These are phyloP conservation scores for Fusarium papillatum DNA, from an alignment of 2,329 filamentous ascomycete genomes.

Conservation along the genomic window DNA sequence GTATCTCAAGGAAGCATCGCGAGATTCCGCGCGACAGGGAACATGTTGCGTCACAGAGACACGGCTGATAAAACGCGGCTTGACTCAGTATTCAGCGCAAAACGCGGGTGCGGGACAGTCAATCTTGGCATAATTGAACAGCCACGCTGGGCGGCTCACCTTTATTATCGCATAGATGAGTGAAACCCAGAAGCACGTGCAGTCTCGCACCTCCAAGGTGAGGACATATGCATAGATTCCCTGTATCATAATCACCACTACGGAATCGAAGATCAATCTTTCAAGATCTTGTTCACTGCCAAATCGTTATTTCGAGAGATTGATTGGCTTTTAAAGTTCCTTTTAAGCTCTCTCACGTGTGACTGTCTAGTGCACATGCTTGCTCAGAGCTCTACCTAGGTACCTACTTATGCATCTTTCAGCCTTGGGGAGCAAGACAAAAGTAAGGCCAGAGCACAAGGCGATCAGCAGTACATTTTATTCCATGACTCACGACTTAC, in stretches of 20 bases:
- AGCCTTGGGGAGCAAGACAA: not conserved
- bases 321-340: not conserved
- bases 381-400: not conserved
- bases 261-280: not conserved
- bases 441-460: not conserved
- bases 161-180: not conserved
- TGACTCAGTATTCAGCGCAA: not conserved
- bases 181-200: not conserved
- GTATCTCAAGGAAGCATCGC: not conserved
- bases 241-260: not conserved
- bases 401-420: not conserved
- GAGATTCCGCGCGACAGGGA: conserved; percentile 10
- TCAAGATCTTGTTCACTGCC: not conserved
- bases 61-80: not conserved
- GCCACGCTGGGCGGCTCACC: not conserved
- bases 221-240: not conserved
- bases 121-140: not conserved
- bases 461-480: not conserved
- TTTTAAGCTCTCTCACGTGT: not conserved
- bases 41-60: conserved; percentile 1
- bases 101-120: not conserved
- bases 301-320: no score
- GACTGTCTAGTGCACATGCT: not conserved
- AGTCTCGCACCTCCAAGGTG: not conserved
- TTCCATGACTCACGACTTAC: conserved; percentile 3